These are phyloP conservation scores for Kluyveromyces lactis DNA, from an alignment of 805 yeast genomes.

Conservation along the genomic window DNA sequence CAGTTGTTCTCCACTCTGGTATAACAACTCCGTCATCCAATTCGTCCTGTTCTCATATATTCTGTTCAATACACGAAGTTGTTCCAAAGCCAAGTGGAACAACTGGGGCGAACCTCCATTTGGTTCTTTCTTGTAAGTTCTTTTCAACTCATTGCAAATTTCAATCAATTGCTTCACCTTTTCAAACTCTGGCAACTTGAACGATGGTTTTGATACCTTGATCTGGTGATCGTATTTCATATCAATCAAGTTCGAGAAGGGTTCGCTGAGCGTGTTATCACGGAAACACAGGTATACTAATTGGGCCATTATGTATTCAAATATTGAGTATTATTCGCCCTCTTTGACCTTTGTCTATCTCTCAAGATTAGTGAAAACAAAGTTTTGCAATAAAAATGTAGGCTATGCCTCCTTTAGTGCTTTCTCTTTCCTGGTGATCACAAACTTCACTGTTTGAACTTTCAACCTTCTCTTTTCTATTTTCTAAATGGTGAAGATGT, in stretches of 20 bases:
- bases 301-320: constrained; percentile 2
- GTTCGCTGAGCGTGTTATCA: constrained; percentile 1
- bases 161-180: constrained; percentile 2
- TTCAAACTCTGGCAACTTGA: constrained; percentile 2
- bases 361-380: too few species aligned
- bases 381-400: too few species aligned
- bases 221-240: constrained; percentile 4
- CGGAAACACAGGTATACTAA: constrained; percentile 3
- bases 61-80: constrained; percentile 41
- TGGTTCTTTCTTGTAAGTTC: neutral
- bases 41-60: constrained; percentile 44
- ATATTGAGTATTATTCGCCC: too few species aligned
- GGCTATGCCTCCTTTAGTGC: too few species aligned
- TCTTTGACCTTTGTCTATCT: too few species aligned
- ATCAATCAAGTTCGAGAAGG: constrained; percentile 2
- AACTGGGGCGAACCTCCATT: constrained; percentile 3
- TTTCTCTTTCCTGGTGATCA: too few species aligned
- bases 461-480: too few species aligned
- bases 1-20: constrained; percentile 16
- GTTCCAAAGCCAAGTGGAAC: constrained; percentile 28
- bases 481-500: too few species aligned
- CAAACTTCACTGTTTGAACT: too few species aligned
- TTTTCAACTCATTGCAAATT: neutral
- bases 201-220: constrained; percentile 2
- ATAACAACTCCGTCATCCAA: constrained; percentile 35